A percentile compares a stretch with the other conserved stretches of the same genome.
These are phyloP conservation scores for Lecanoromycetidae sp. DNA, from an alignment of 2,329 filamentous ascomycete species.

Conservation along the genomic window DNA sequence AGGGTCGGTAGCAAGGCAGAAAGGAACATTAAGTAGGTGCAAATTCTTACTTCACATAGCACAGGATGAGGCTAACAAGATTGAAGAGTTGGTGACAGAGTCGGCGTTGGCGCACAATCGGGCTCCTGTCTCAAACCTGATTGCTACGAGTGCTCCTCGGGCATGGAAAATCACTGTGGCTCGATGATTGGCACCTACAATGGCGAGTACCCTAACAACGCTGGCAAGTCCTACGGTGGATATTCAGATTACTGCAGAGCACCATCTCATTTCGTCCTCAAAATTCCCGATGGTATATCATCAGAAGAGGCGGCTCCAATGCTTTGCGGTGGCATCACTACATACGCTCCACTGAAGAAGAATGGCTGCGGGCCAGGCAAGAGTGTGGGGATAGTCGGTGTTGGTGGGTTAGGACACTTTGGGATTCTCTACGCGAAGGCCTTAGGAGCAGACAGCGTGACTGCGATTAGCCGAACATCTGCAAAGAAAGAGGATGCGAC, in stretches of 20 bases:
- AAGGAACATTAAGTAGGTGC: slow-evolving; percentile 19
- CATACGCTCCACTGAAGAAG: slow-evolving; percentile 55
- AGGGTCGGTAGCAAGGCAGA: slow-evolving; percentile 34
- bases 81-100: slow-evolving; percentile 44
- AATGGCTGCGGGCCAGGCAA: slow-evolving; percentile 55
- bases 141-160: slow-evolving; percentile 31
- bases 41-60: slow-evolving; percentile 24
- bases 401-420: slow-evolving; percentile 60
- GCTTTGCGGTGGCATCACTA: slow-evolving; percentile 66
- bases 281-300: slow-evolving; percentile 40
- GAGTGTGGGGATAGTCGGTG: slow-evolving; percentile 31
- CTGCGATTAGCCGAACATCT: slow-evolving; percentile 41
- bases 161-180: slow-evolving; percentile 31
- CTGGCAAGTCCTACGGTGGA: slow-evolving; percentile 55
- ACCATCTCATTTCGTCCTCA: slow-evolving; percentile 46
- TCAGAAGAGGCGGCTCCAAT: slow-evolving; percentile 52
- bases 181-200: slow-evolving; percentile 46
- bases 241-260: slow-evolving; percentile 45
- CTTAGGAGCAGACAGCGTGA: slow-evolving; percentile 51
- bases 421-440: slow-evolving; percentile 60
- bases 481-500: slow-evolving; percentile 41
- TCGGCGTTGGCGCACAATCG: slow-evolving; percentile 51
- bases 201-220: slow-evolving; percentile 44
- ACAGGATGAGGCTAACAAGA: slow-evolving; percentile 31
- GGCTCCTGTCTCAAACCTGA: slow-evolving; percentile 39